A percentile compares a stretch with the other conserved stretches of the same genome.
Evolutionary conservation across 495 filamentous ascomycete species (phyloP).

Genomic region (Hyphodiscus hymeniophilus): DNA sequence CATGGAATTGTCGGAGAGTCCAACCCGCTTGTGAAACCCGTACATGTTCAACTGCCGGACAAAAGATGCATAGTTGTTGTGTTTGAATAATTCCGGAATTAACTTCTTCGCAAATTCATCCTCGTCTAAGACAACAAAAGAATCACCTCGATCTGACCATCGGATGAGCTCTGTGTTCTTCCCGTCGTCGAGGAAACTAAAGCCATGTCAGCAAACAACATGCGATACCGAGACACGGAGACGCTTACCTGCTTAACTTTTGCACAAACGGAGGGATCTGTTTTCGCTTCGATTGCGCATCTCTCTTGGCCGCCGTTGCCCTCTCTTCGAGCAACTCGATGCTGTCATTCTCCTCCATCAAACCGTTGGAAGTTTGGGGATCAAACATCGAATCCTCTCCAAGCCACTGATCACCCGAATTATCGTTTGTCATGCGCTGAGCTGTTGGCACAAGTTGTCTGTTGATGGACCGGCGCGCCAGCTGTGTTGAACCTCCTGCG

Average conservation of each 20-base stretch:
- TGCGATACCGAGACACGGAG: background rate
- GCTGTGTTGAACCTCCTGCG: slow-evolving; percentile 47
- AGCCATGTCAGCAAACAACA: slow-evolving; percentile 10
- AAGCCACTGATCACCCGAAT: slow-evolving; percentile 40
- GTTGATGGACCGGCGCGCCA: slow-evolving; percentile 56
- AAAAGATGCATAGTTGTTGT: slow-evolving; percentile 99
- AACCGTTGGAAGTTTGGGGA: slow-evolving; percentile 26
- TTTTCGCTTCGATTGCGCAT: slow-evolving; percentile 78
- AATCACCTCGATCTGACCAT: slow-evolving; percentile 94
- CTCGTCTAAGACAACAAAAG: slow-evolving; percentile 94
- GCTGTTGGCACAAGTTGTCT: slow-evolving; percentile 49
- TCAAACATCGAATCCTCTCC: slow-evolving; percentile 35
- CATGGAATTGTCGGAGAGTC: slow-evolving; percentile 94
- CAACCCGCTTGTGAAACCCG: slow-evolving; percentile 97
- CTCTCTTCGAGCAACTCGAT: slow-evolving; percentile 69
- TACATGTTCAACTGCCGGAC: slow-evolving; percentile 99
- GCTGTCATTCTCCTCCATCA: slow-evolving; percentile 54
- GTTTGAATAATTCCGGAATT: slow-evolving; percentile 97
- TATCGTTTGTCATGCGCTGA: slow-evolving; percentile 35
- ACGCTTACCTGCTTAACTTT: slow-evolving; percentile 85
- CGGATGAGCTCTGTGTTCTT: slow-evolving; percentile 92
- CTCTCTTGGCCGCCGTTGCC: slow-evolving; percentile 68
- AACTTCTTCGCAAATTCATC: slow-evolving; percentile 97
- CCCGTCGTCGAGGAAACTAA: slow-evolving; percentile 83
- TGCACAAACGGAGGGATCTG: slow-evolving; percentile 97